Conservation (phyloP, 805 yeast species). For the Metschnikowia borealis region DNA sequence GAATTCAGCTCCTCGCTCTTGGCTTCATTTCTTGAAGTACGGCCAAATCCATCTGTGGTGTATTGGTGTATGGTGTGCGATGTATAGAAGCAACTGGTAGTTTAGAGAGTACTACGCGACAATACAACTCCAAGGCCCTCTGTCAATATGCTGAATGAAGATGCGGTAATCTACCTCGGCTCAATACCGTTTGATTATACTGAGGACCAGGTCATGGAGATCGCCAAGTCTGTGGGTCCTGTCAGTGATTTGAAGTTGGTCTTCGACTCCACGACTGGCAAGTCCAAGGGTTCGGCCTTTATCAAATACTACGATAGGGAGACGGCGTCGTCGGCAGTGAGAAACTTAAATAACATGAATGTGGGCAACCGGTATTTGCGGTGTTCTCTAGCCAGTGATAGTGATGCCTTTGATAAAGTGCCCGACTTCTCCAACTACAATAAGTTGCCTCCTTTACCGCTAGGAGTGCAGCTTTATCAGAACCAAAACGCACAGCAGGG, state of each 20-base stretch:
- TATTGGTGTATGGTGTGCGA: not conserved
- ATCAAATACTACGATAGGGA: constrained; percentile 79
- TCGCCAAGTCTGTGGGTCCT: constrained; percentile 86
- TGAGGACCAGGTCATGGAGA: constrained; percentile 85
- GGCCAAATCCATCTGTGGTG: not conserved
- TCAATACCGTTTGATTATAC: constrained; percentile 91
- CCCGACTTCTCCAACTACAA: constrained; percentile 21
- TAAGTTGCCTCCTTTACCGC: constrained; percentile 37
- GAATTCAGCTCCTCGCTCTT: too few species aligned
- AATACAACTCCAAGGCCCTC: too few species aligned
- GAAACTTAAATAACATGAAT: constrained; percentile 76
- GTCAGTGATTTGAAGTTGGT: constrained; percentile 69
- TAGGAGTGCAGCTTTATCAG: constrained; percentile 39
- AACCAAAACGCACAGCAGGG: constrained; percentile 38
- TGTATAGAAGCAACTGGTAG: not conserved
- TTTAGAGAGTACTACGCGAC: too few species aligned
- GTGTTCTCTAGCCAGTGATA: constrained; percentile 69
- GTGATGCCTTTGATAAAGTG: constrained; percentile 16
- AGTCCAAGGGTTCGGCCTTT: constrained; percentile 86
- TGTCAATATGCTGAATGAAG: constrained; percentile 9
- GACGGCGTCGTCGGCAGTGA: constrained; percentile 85
- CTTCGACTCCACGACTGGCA: constrained; percentile 86
- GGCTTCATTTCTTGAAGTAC: too few species aligned
- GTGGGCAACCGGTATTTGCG: constrained; percentile 68
- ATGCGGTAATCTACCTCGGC: constrained; percentile 60